Conservation (phyloP, 441 rosid genomes). For the Gossypium davidsonii region DNA sequence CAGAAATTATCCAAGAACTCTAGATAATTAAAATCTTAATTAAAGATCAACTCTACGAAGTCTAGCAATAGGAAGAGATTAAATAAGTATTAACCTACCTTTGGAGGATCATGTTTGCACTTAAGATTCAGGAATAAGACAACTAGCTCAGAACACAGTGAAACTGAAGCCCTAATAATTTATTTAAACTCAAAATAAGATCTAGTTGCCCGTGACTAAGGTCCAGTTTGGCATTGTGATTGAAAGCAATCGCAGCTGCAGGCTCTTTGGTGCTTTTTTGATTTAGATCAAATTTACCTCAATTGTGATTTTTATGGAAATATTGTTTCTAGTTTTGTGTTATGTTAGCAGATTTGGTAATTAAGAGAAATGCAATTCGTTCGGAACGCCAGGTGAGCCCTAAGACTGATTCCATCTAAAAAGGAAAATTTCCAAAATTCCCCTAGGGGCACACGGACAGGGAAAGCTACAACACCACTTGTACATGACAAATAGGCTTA, state of each 20-base stretch:
- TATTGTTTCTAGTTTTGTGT: slow-evolving; percentile 1
- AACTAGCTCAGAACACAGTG: background rate
- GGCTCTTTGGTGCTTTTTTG: background rate
- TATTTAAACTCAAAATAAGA: slow-evolving; percentile 1
- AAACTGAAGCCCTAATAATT: background rate
- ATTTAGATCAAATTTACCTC: background rate
- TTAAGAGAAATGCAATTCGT: background rate
- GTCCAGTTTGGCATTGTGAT: background rate
- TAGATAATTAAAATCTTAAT: background rate
- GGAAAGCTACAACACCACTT: background rate
- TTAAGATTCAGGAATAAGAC: background rate
- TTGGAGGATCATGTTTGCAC: background rate
- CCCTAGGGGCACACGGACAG: background rate
- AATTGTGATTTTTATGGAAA: background rate
- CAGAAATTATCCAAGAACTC: slow-evolving; percentile 1
- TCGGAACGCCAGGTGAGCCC: background rate
- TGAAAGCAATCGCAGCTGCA: background rate
- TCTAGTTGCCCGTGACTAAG: background rate
- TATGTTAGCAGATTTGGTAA: background rate
- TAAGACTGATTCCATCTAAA: background rate
- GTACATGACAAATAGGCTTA: background rate
- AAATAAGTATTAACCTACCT: background rate
- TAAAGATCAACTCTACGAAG: background rate
- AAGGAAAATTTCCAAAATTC: background rate
- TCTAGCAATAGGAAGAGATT: background rate